phyloP scores from a whole-genome alignment of 306 rosid species.

The Ammopiptanthus mongolicus region DNA sequence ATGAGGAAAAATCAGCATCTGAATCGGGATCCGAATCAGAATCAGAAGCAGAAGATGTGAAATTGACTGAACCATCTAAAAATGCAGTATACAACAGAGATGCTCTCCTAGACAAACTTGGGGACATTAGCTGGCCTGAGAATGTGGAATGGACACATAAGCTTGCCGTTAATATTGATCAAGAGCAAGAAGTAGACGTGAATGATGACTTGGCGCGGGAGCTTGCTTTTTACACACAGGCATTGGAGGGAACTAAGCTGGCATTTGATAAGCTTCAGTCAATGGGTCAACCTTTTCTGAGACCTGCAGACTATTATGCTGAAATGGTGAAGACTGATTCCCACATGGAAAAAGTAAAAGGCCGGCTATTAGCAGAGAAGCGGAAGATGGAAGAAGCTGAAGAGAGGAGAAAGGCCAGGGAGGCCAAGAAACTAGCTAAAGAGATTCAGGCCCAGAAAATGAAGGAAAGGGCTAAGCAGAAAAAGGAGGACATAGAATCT shows the following conservation, averaged over 20 bases:
- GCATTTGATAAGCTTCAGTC: constrained; percentile 73
- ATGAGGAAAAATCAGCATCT: neutral
- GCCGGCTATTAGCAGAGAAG: constrained; percentile 66
- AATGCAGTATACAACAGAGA: constrained; percentile 58
- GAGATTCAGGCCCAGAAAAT: constrained; percentile 79
- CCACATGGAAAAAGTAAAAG: constrained; percentile 83
- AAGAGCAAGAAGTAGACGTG: constrained; percentile 74
- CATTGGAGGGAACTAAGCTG: constrained; percentile 75
- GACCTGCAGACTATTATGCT: constrained; percentile 85
- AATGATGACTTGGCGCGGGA: constrained; percentile 84
- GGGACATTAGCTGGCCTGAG: constrained; percentile 81
- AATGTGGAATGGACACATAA: constrained; percentile 67
- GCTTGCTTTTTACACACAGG: constrained; percentile 78
- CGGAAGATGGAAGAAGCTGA: constrained; percentile 80
- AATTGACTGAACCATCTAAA: constrained; percentile 57
- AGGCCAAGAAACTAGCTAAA: constrained; percentile 69
- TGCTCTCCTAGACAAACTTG: constrained; percentile 76
- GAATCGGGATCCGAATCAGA: constrained; percentile 46
- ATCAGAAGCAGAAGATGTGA: constrained; percentile 51
- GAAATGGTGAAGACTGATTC: constrained; percentile 87
- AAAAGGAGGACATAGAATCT: constrained; percentile 78
- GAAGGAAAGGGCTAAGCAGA: constrained; percentile 90
- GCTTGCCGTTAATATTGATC: constrained; percentile 65
- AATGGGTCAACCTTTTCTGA: constrained; percentile 64
- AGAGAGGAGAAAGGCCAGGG: constrained; percentile 83